Evolutionary conservation across 495 filamentous ascomycete genomes (phyloP).

Genomic region (Talaromyces wortmannii): DNA sequence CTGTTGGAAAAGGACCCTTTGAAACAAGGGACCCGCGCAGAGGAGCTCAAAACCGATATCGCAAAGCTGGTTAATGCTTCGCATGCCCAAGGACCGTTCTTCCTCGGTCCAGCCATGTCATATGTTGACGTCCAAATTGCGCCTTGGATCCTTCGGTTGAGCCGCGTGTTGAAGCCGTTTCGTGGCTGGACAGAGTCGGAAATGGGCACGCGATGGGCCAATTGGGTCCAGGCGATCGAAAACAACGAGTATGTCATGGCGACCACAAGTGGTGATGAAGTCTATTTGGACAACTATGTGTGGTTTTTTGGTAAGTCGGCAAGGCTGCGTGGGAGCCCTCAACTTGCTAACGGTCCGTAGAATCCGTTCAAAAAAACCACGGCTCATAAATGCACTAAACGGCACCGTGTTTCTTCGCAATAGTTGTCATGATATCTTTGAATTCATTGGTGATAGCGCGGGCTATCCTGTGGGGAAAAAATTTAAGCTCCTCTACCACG

Average conservation of each 20-base stretch:
- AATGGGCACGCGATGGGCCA: conserved; percentile 61
- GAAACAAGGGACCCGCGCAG: conserved; percentile 56
- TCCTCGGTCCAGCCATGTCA: conserved; percentile 63
- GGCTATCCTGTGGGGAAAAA: no score
- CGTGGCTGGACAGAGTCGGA: conserved; percentile 72
- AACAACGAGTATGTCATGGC: conserved; percentile 61
- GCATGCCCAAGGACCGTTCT: conserved; percentile 68
- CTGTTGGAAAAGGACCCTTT: conserved; percentile 63
- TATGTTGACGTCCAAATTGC: conserved; percentile 86
- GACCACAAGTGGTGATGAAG: conserved; percentile 68
- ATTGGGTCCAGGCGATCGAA: conserved; percentile 81
- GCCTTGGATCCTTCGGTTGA: conserved; percentile 77
- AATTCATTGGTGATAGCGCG: no score
- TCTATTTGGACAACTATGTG: conserved; percentile 70
- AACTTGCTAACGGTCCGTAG: conserved; percentile 24
- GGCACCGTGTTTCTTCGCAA: conserved; percentile 19
- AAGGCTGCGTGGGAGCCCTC: conserved; percentile 10
- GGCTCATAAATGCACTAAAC: conserved; percentile 53
- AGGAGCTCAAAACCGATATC: conserved; percentile 65
- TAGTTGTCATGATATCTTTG: background rate
- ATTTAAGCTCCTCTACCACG: conserved; percentile 34
- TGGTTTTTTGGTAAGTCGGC: conserved; percentile 51
- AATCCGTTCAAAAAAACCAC: conserved; percentile 54
- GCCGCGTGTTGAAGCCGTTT: conserved; percentile 70
- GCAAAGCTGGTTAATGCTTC: conserved; percentile 66